These are phyloP conservation scores for Trametes coccinea DNA, from an alignment of 768 basidiomycete genomes.

Conservation along the genomic window DNA sequence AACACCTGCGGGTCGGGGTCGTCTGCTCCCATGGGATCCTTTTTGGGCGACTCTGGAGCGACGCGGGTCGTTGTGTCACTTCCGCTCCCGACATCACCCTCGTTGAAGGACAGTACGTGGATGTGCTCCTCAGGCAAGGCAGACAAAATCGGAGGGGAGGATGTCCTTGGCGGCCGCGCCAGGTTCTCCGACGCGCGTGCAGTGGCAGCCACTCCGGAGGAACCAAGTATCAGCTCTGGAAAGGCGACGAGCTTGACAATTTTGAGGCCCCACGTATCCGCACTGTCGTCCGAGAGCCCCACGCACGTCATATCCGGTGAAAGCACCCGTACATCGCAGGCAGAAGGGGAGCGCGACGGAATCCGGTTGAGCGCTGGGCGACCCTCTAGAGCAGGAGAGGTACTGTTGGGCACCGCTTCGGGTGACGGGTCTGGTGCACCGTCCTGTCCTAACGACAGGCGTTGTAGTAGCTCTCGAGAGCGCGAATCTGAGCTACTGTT, in stretches of 20 bases:
- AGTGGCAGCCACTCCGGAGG: neutral
- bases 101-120: constrained; percentile 7
- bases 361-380: constrained; percentile 30
- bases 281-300: constrained; percentile 66
- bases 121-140: constrained; percentile 17
- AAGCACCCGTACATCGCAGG: constrained; percentile 61
- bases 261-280: constrained; percentile 75
- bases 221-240: constrained; percentile 60
- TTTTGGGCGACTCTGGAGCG: constrained; percentile 25
- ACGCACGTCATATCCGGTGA: constrained; percentile 76
- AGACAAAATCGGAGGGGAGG: constrained; percentile 1
- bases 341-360: constrained; percentile 55
- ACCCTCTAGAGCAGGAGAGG: neutral
- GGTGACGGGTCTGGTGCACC: neutral
- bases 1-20: constrained; percentile 17
- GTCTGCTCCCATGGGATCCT: constrained; percentile 16
- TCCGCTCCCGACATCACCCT: constrained; percentile 24
- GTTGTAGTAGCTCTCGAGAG: neutral
- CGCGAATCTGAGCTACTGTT: constrained; percentile 21
- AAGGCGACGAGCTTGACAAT: constrained; percentile 77
- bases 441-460: neutral
- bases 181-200: neutral
- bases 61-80: constrained; percentile 29
- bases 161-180: neutral
- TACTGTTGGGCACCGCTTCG: neutral